phyloP scores from a whole-genome alignment of 257 asterid genomes.

The Henckelia pumila region DNA sequence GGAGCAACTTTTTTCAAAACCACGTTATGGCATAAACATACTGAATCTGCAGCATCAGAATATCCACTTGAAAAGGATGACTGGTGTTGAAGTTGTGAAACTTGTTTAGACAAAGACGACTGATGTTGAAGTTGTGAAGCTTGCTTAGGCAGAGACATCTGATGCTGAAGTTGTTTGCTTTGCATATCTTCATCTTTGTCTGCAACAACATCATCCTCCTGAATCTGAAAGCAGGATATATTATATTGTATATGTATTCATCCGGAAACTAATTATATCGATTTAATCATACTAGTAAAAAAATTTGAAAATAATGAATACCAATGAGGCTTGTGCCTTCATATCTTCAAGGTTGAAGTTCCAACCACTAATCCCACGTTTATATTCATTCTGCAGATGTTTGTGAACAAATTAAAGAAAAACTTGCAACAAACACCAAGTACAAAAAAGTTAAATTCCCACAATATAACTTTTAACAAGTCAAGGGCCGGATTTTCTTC shows the following conservation, averaged over 20 bases:
- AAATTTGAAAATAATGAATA: slow-evolving; percentile 24
- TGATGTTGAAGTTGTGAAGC: slow-evolving; percentile 36
- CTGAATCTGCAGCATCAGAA: slow-evolving; percentile 47
- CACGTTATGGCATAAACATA: slow-evolving; percentile 26
- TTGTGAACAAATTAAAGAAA: slow-evolving; percentile 3
- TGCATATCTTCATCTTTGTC: slow-evolving; percentile 43
- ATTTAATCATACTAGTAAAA: background rate
- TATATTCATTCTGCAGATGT: slow-evolving; percentile 58
- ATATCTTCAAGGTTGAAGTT: slow-evolving; percentile 63
- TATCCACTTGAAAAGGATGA: slow-evolving; percentile 39
- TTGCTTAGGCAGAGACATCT: slow-evolving; percentile 26
- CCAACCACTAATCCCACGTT: slow-evolving; percentile 72
- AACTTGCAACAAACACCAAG: slow-evolving; percentile 4
- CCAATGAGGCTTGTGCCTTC: slow-evolving; percentile 71
- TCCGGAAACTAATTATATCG: background rate
- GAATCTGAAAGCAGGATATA: slow-evolving; percentile 36
- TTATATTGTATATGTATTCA: slow-evolving; percentile 6
- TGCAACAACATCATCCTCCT: slow-evolving; percentile 46
- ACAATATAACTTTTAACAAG: background rate
- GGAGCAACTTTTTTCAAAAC: slow-evolving; percentile 1
- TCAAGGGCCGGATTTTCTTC: background rate
- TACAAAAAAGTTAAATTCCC: background rate
- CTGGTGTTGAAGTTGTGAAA: slow-evolving; percentile 39
- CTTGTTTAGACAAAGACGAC: slow-evolving; percentile 26
- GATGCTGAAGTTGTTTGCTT: slow-evolving; percentile 39